Evolutionary conservation across 2,329 filamentous ascomycete species (phyloP), one percentile per base, ranked within the genome.

Genomic region (Apiospora rasikravindrae): DNA sequence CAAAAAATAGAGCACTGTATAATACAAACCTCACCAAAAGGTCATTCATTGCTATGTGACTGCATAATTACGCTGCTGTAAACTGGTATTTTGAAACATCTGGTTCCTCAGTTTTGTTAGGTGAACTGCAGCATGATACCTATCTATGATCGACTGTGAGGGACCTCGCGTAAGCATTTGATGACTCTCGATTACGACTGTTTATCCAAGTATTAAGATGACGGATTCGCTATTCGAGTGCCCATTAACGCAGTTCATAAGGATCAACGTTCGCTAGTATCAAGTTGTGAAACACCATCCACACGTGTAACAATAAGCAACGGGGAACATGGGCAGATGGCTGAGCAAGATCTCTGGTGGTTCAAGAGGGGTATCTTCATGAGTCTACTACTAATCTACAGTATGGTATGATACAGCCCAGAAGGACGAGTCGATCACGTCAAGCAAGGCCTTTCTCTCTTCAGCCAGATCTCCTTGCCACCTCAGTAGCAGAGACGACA

Each of bases 401-500:
- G 26, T 45, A 26, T 45, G 40, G 1, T 44, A 37, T n/a, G 57
- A 1, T n/a, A 40, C 19, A 61, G 53, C 53, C 16, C 37, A 45
- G 40, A 40, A 37, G 8, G 13, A n/a, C 53, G 53, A 61, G 42
- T 13, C 40, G 4, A 19, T 4, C 40, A 47, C 14, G 13, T 14
- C 44, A 42, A 42, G 40, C 40, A 29, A 68, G 14, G 6, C 44
- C 42, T 33, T 37, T 37, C 53, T 49, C 16, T 16, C 10, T 29
- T 68, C 42, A 68, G 14, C 40, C 19, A 4, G 66, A 29, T 24
- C 66, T 68, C 26, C 66, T 68, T 10, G 42, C 42, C 40, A 68
- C 66, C 33, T 57, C 68, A 24, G 70, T 73, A 16, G 69, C 76
- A 3, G 86, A 86, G 16, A 91, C 86, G 5, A 92, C 89, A 75